Evolutionary conservation across 2,329 filamentous ascomycete species (phyloP).

Genomic region (Monascus ruber): DNA sequence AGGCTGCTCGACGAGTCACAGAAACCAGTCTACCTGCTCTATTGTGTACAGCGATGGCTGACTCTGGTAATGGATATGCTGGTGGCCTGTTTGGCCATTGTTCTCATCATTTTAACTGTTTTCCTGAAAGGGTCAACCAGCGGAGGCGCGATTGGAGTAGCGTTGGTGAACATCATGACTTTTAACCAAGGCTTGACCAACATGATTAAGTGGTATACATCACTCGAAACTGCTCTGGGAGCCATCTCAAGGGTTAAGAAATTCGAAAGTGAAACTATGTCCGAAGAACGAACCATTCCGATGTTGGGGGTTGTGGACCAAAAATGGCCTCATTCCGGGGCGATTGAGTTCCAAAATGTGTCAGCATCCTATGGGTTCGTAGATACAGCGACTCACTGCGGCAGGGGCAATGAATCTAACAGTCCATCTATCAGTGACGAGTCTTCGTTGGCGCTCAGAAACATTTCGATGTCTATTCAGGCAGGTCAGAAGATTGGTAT

Average conservation of each 20-base stretch:
- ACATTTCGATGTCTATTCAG: constrained; percentile 36
- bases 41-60: constrained; percentile 48
- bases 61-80: constrained; percentile 40
- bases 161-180: constrained; percentile 42
- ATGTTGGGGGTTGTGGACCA: constrained; percentile 22
- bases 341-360: constrained; percentile 34
- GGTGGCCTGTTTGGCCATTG: constrained; percentile 37
- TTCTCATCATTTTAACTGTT: constrained; percentile 41
- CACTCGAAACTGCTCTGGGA: constrained; percentile 47
- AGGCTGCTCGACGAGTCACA: constrained; percentile 44
- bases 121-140: constrained; percentile 31
- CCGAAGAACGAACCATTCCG: constrained; percentile 35
- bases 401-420: constrained; percentile 1
- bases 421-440: background rate
- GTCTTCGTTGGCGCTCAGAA: constrained; percentile 26
- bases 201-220: constrained; percentile 45
- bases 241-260: constrained; percentile 45
- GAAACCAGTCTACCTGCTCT: constrained; percentile 46
- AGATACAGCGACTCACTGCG: background rate
- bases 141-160: constrained; percentile 42
- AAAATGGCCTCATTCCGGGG: constrained; percentile 33
- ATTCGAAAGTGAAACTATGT: constrained; percentile 36
- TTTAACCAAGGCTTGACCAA: constrained; percentile 43
- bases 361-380: constrained; percentile 33
- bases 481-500: constrained; percentile 31